Conservation (phyloP, 805 yeast species). For the Brettanomyces anomalus region DNA sequence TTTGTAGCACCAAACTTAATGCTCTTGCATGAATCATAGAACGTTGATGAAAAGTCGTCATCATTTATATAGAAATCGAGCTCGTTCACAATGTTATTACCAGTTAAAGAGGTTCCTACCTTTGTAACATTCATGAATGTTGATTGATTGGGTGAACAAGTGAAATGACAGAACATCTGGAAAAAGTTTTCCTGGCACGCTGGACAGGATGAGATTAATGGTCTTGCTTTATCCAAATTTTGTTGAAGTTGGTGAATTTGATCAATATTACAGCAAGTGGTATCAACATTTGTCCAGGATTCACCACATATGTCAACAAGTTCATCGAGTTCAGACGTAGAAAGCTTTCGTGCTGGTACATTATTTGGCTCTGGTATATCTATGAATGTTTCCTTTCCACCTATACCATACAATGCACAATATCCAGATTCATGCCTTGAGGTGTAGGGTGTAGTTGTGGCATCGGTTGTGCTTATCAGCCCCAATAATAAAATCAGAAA, state of each 20-base stretch:
- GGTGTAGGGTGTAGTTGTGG: neutral
- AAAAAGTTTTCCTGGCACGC: slow-evolving; percentile 85
- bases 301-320: slow-evolving; percentile 64
- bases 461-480: neutral
- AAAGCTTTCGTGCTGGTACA: slow-evolving; percentile 38
- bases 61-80: slow-evolving; percentile 57
- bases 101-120: slow-evolving; percentile 39
- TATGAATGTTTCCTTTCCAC: slow-evolving; percentile 76
- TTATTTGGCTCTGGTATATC: slow-evolving; percentile 71
- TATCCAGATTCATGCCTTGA: slow-evolving; percentile 30
- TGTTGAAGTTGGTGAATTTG: slow-evolving; percentile 51
- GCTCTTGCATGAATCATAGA: slow-evolving; percentile 79
- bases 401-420: slow-evolving; percentile 47
- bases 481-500: neutral
- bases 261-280: slow-evolving; percentile 61
- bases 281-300: slow-evolving; percentile 40
- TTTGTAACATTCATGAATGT: slow-evolving; percentile 59
- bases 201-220: slow-evolving; percentile 82
- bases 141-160: slow-evolving; percentile 83
- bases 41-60: slow-evolving; percentile 50
- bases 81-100: slow-evolving; percentile 58
- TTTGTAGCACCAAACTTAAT: slow-evolving; percentile 91
- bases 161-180: slow-evolving; percentile 76
- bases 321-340: slow-evolving; percentile 32
- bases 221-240: slow-evolving; percentile 66